A percentile compares a stretch with the other conserved stretches of the same genome.
Conservation (phyloP, 2,329 filamentous ascomycete species). For the Verruconis gallopava region DNA sequence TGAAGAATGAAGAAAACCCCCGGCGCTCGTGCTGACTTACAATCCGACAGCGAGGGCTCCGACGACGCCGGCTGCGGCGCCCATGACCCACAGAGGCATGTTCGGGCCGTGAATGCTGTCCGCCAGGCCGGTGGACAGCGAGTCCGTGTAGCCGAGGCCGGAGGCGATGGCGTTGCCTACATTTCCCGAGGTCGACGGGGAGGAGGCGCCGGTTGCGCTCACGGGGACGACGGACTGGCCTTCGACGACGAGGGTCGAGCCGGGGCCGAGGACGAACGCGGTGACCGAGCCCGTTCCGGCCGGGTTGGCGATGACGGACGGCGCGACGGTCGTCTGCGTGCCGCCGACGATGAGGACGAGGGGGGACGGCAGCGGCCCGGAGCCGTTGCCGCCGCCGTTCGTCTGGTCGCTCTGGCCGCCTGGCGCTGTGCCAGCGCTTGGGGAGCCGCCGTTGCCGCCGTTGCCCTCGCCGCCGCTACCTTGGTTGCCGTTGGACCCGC, state of each 20-base stretch:
- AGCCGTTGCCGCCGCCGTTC: neutral
- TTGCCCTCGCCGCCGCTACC: neutral
- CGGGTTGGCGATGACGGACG: neutral
- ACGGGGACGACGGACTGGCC: neutral
- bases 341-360: slow-evolving; percentile 5
- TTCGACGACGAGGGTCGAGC: slow-evolving; percentile 4
- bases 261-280: slow-evolving; percentile 3
- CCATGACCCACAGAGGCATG: neutral
- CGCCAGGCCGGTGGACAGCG: neutral
- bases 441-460: neutral
- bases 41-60: slow-evolving; percentile 6
- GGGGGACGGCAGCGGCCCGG: neutral
- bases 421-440: neutral
- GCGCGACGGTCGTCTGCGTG: neutral
- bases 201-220: neutral
- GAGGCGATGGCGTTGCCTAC: slow-evolving; percentile 4
- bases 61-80: neutral
- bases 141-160: slow-evolving; percentile 3
- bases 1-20: too few relatives aligned
- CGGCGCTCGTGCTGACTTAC: too few relatives aligned
- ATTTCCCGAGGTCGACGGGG: neutral
- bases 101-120: neutral
- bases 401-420: neutral
- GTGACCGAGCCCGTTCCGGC: slow-evolving; percentile 1
- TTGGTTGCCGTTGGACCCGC: neutral